A percentile compares a stretch with the other conserved stretches of the same genome.
Evolutionary conservation across 202 grass and related monocot species (phyloP).

Genomic region (Musa balbisiana): DNA sequence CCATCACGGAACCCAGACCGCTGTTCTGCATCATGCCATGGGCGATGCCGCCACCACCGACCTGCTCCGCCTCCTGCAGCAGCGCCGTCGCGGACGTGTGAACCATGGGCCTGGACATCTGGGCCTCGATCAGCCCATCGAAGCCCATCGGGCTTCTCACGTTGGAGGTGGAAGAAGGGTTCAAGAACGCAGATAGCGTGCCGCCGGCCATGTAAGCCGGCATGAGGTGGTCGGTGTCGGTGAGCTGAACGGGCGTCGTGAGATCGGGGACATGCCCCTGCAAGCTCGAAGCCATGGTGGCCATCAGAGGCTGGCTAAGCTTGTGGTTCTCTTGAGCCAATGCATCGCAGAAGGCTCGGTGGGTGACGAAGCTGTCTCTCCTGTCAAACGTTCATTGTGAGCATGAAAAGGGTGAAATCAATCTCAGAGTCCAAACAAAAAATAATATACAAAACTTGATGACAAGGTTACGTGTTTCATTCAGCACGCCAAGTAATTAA

Average conservation of each 20-base stretch:
- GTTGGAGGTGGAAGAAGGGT: background rate
- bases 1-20: slow-evolving; percentile 8
- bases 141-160: slow-evolving; percentile 1
- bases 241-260: background rate
- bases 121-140: background rate
- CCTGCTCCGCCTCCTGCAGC: slow-evolving; percentile 44
- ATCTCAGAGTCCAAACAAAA: too few species aligned
- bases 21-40: background rate
- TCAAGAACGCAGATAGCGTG: slow-evolving; percentile 36
- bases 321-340: slow-evolving; percentile 65
- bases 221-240: background rate
- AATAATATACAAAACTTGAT: too few species aligned
- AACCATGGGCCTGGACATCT: slow-evolving; percentile 3
- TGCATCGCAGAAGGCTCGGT: slow-evolving; percentile 84
- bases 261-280: slow-evolving; percentile 30
- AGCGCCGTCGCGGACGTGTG: slow-evolving; percentile 59
- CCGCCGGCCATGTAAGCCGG: slow-evolving; percentile 27
- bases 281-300: slow-evolving; percentile 40
- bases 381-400: slow-evolving; percentile 12
- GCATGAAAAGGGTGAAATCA: too few species aligned
- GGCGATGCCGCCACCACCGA: slow-evolving; percentile 15
- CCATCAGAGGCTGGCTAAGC: slow-evolving; percentile 50
- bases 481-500: background rate
- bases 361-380: slow-evolving; percentile 91
- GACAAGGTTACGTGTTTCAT: too few species aligned